Base-by-base conservation (phyloP, 1,284 basidiomycete species). In the Papiliotrema terrestris region DNA sequence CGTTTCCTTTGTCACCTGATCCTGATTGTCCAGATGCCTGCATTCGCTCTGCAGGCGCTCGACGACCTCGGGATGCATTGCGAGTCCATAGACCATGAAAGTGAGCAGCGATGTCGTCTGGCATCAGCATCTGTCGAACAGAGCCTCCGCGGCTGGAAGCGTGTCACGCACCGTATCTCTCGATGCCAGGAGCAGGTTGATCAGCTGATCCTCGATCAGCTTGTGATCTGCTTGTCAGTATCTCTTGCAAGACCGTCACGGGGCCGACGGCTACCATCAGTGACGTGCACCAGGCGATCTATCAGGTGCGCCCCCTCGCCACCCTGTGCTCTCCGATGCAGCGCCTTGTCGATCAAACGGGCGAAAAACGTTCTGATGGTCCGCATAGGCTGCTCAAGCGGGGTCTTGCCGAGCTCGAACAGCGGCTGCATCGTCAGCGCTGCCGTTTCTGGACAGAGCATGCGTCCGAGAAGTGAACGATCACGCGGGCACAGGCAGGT, bases 81-180 rank as follows among this genome's bases (percentile, higher is more conserved):
- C 56, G 19, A 68, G 20, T 19, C 56, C 55, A 41, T 73, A 73
- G 8, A 64, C 49, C 47, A 59, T 65, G 26, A 66, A 69, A 2
- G 71, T 71, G 39, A 72, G 52, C 9, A 66, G 58, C 5, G 67
- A 62, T 0, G 68, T 51, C 4, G 69, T 67, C 71, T 73, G 51
- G 15, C 36, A 23, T 56, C 37, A 47, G 41, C 44, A 5, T 22
- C 35, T 20, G 17, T 22, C 36, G 23, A 20, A 3, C 35, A 36
- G n/a, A n/a, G n/a, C n/a, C n/a, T n/a, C n/a, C n/a, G n/a, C n/a
- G n/a, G n/a, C n/a, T n/a, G n/a, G n/a, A n/a, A n/a, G n/a, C n/a
- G n/a, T n/a, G n/a, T n/a, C n/a, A 56, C 71, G 54, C 45, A 72
- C 73, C 5, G 74, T 75, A 51, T 77, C 74, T 26, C 72, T 55